phyloP scores from a whole-genome alignment of 345 rosid genomes.

The Mangifera indica region DNA sequence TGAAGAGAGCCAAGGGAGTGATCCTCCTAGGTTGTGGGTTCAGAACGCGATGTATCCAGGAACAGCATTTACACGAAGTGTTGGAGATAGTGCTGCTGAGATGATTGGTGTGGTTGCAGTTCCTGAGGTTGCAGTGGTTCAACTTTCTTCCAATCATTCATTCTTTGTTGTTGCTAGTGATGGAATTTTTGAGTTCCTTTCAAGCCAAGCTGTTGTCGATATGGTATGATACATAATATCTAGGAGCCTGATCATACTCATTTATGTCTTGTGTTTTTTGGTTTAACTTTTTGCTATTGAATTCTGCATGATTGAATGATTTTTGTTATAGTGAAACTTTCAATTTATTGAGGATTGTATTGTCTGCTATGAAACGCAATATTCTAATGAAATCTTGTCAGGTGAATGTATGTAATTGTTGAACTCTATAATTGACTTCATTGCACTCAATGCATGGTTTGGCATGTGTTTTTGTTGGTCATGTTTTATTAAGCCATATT shows the following conservation, averaged over 20 bases:
- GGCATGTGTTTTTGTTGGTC: background rate
- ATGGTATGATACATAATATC: constrained; percentile 48
- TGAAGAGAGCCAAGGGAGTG: constrained; percentile 86
- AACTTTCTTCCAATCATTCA: constrained; percentile 59
- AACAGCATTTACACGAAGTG: constrained; percentile 90
- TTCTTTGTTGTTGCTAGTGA: constrained; percentile 96
- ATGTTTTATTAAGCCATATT: background rate
- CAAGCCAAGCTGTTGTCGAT: constrained; percentile 83
- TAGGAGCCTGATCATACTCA: background rate
- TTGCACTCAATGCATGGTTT: background rate
- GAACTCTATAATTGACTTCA: background rate
- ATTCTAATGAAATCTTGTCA: background rate
- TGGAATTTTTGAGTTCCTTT: constrained; percentile 92
- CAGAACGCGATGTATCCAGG: constrained; percentile 92
- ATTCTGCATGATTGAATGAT: background rate
- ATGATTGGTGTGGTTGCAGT: constrained; percentile 78
- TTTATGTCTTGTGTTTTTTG: background rate
- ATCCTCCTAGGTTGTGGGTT: constrained; percentile 97
- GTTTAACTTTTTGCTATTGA: constrained; percentile 6
- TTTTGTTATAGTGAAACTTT: constrained; percentile 10
- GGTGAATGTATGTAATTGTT: background rate
- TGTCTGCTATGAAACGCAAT: background rate
- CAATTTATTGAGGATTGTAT: constrained; percentile 4
- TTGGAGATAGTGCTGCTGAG: constrained; percentile 87
- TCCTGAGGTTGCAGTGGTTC: constrained; percentile 73